A percentile compares a stretch with the other conserved stretches of the same genome.
phyloP scores from a whole-genome alignment of 805 yeast genomes.

The Ogataea siamensis region DNA sequence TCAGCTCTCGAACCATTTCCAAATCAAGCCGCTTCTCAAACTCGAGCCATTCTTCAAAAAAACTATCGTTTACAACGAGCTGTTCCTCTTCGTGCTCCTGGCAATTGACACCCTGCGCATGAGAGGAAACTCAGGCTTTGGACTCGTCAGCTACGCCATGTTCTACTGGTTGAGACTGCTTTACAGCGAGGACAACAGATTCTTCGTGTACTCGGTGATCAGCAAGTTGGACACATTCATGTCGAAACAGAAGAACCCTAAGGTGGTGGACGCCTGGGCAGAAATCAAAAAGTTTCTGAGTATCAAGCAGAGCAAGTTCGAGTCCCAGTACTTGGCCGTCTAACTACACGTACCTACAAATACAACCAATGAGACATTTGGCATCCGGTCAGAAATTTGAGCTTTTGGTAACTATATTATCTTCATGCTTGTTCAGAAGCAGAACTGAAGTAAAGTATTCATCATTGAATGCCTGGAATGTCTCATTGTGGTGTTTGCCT shows the following conservation, averaged over 20 bases:
- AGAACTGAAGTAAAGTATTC: constrained; percentile 82
- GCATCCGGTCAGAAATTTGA: constrained; percentile 28
- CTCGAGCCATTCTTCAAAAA: constrained; percentile 40
- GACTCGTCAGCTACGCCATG: constrained; percentile 51
- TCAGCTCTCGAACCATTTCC: constrained; percentile 47
- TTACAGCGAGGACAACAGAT: constrained; percentile 47
- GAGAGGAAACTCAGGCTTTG: constrained; percentile 69
- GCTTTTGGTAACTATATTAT: constrained; percentile 67
- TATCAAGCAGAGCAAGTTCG: constrained; percentile 39
- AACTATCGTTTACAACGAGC: constrained; percentile 59
- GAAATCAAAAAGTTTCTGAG: constrained; percentile 40
- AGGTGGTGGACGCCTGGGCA: constrained; percentile 41
- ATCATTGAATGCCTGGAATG: constrained; percentile 44
- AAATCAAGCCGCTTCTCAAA: constrained; percentile 41
- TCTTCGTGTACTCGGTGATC: constrained; percentile 41
- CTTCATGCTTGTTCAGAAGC: constrained; percentile 93
- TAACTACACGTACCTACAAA: constrained; percentile 5
- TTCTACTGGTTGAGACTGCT: constrained; percentile 74
- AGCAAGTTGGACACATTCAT: constrained; percentile 43
- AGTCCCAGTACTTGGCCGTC: constrained; percentile 19
- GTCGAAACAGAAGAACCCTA: constrained; percentile 43
- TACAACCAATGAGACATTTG: not conserved
- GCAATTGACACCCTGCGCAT: constrained; percentile 57
- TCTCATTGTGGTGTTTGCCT: constrained; percentile 8
- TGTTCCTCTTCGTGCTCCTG: constrained; percentile 51